Percentiles rank a stretch among this genome's conserved stretches.
Conservation (phyloP, 1,284 basidiomycete genomes). For the Sutorius eximius region DNA sequence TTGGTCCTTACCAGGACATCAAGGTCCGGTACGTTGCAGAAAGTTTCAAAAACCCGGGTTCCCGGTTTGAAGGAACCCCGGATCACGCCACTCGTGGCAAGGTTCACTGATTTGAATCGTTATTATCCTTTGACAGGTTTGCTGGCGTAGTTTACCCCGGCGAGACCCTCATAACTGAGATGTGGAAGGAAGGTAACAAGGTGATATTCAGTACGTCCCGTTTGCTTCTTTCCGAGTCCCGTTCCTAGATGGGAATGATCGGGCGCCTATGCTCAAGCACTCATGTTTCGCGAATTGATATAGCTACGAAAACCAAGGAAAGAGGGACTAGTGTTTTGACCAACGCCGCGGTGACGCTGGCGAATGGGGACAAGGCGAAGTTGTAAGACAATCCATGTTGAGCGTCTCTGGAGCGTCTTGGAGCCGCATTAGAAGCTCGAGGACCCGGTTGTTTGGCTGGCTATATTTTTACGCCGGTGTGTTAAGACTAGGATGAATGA, state of each 20-base stretch:
- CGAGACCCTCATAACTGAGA: constrained; percentile 90
- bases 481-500: neutral
- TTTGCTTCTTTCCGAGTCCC: neutral
- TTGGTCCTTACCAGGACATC: constrained; percentile 88
- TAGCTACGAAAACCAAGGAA: constrained; percentile 82
- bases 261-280: neutral
- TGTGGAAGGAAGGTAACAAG: constrained; percentile 97
- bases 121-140: constrained; percentile 50
- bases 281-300: neutral
- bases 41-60: neutral
- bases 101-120: constrained; percentile 3
- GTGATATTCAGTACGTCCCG: constrained; percentile 82
- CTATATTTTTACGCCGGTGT: neutral
- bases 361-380: constrained; percentile 54
- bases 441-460: neutral
- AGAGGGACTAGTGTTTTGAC: constrained; percentile 66
- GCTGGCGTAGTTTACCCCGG: constrained; percentile 92
- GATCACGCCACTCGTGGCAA: neutral
- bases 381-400: constrained; percentile 41
- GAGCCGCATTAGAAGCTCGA: neutral
- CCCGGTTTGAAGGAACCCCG: neutral
- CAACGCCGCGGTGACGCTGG: constrained; percentile 75
- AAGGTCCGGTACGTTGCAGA: constrained; percentile 77
- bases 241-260: neutral
- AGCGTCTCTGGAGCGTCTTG: neutral